Evolutionary conservation across 2,329 filamentous ascomycete species (phyloP), one percentile per base, ranked within the genome.

Genomic region (Pestalotiopsis fici): DNA sequence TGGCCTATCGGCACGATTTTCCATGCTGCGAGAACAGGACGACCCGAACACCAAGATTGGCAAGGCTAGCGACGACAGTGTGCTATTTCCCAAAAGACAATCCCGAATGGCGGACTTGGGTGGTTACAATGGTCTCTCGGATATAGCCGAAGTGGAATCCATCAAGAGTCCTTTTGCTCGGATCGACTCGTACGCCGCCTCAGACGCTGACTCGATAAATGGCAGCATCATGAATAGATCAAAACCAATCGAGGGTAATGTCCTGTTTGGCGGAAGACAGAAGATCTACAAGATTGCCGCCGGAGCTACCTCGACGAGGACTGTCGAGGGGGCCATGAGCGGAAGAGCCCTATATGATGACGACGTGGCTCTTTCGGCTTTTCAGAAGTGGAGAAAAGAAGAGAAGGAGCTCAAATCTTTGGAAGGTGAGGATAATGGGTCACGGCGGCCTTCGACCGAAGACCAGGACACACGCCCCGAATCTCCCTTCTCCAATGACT

Each of bases 1-100:
- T 0, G 95, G 95, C 55, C 86, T 99, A 4, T 98, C 95, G 0
- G 94, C 95, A 13, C 90, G 96, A 6, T 99, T 99, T 79, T 98
- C 95, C 73, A 98, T 98, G 95, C 83, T 98, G 37, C 87, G 94
- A 74, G 95, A 98, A 79, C 95, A 98, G 78, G 95, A 98, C 77
- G 94, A 98, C 74, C 95, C 95, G 1, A 91, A 85, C 69, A 95
- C 94, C 2, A 92, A 94, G 78, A 87, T 98, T 37, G 95, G 95
- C 67, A 98, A 98, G 79, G 95, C 95, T 18, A 96, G 93, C 79
- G 95, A 98, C 76, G 95, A 98, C 79, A 98, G 95, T 72, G 95
- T 98, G 3, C 82, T 98, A 23, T 92, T 90, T 70, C 93, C 93
- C 3, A 95, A 93, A 74, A 88, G 94, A 65, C 91, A 92, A 70